A percentile compares a stretch with the other conserved stretches of the same genome.
Evolutionary conservation across 805 yeast genomes (phyloP).

Genomic region (Ogataea ramenticola): DNA sequence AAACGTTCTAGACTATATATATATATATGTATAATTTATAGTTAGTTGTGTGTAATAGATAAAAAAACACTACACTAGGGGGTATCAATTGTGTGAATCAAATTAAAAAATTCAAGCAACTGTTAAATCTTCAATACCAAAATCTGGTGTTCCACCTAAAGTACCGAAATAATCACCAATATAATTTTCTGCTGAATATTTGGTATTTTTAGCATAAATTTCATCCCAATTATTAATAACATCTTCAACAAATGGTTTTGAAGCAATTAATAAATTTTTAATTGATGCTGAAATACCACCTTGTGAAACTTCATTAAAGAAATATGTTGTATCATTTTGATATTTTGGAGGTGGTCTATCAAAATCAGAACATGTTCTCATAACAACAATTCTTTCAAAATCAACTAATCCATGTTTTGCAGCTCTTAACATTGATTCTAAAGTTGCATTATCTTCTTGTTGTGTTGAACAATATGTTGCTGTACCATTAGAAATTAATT

Average conservation of each 20-base stretch:
- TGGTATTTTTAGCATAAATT: constrained; percentile 23
- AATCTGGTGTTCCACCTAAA: constrained; percentile 36
- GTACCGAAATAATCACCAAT: constrained; percentile 56
- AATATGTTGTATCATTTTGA: constrained; percentile 37
- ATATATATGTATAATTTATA: too few species aligned
- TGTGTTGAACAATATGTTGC: constrained; percentile 55
- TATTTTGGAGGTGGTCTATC: constrained; percentile 42
- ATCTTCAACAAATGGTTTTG: constrained; percentile 47
- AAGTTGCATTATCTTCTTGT: constrained; percentile 62
- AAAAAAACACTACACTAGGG: too few species aligned
- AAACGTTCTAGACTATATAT: too few species aligned
- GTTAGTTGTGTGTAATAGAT: too few species aligned
- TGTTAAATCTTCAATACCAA: constrained; percentile 13
- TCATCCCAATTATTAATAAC: constrained; percentile 41
- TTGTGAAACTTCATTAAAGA: constrained; percentile 40
- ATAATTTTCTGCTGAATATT: constrained; percentile 41
- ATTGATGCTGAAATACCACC: constrained; percentile 47
- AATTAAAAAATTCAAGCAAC: too few species aligned
- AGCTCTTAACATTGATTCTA: constrained; percentile 51
- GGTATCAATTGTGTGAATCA: too few species aligned
- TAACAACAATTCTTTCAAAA: constrained; percentile 46
- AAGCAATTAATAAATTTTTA: constrained; percentile 46
- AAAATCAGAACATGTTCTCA: constrained; percentile 59
- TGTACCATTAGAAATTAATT: constrained; percentile 48
- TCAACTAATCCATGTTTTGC: constrained; percentile 49